A percentile compares a stretch with the other conserved stretches of the same genome.
Conservation (phyloP, 345 rosid genomes). For the Isatis tinctoria region DNA sequence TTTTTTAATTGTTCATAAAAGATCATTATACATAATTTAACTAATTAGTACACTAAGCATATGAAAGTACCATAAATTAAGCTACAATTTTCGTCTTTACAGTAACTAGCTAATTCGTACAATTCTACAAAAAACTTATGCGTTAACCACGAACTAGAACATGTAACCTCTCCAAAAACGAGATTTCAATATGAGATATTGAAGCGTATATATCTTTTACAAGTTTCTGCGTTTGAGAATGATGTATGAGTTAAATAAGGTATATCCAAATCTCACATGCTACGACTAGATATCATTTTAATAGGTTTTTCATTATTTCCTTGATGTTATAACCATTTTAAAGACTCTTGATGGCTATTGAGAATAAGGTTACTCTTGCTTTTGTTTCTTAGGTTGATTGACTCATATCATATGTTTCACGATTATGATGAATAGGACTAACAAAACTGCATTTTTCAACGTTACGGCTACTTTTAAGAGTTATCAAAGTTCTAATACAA, state of each 20-base stretch:
- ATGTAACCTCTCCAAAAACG: not conserved
- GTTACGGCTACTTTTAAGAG: not conserved
- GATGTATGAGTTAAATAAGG: not conserved
- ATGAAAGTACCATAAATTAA: not conserved
- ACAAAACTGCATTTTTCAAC: slow-evolving; percentile 1
- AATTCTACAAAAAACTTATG: not conserved
- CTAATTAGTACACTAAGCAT: not conserved
- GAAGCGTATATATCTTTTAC: not conserved
- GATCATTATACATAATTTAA: not conserved
- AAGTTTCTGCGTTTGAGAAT: not conserved
- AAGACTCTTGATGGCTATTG: not conserved
- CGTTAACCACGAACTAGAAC: not conserved
- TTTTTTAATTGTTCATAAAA: not conserved
- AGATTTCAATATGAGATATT: not conserved
- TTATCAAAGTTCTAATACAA: too few relatives aligned
- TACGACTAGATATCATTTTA: not conserved
- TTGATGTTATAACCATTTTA: not conserved
- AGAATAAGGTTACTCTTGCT: not conserved
- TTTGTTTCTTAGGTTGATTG: slow-evolving; percentile 1
- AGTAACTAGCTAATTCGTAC: too few relatives aligned
- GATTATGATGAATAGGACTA: not conserved
- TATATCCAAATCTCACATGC: not conserved
- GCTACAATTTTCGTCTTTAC: not conserved
- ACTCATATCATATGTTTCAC: slow-evolving; percentile 10
- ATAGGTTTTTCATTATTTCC: not conserved